These are phyloP conservation scores for Nemophila menziesii DNA, from an alignment of 257 asterid genomes.

Conservation along the genomic window DNA sequence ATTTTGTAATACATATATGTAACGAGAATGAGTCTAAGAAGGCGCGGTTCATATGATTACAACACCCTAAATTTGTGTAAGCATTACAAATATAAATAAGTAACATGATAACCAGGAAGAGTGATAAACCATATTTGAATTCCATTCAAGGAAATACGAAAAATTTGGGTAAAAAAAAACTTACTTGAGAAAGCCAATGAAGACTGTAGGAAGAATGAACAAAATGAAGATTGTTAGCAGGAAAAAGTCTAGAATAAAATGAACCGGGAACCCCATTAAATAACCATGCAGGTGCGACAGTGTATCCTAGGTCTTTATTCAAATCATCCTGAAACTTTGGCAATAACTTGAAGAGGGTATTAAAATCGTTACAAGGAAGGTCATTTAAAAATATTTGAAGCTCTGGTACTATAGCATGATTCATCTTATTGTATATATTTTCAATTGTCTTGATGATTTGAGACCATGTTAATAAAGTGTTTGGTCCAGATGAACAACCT, in stretches of 20 bases:
- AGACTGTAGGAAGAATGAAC: no score
- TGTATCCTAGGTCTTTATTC: conserved; percentile 12
- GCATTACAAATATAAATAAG: no score
- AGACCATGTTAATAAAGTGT: conserved; percentile 21
- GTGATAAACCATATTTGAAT: no score
- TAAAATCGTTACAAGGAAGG: conserved; percentile 66
- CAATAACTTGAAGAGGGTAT: conserved; percentile 33
- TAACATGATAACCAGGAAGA: no score
- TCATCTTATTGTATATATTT: not conserved
- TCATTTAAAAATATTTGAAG: conserved; percentile 42
- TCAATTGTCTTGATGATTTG: conserved; percentile 9
- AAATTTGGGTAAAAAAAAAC: no score
- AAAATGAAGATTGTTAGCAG: conserved; percentile 38
- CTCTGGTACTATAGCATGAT: conserved; percentile 26
- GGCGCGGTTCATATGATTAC: no score
- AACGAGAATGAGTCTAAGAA: no score
- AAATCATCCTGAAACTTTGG: conserved; percentile 21
- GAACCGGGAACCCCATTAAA: conserved; percentile 49
- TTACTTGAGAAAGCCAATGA: no score
- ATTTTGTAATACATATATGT: no score
- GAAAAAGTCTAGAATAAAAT: conserved; percentile 52
- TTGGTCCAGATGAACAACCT: conserved; percentile 68
- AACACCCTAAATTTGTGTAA: no score
- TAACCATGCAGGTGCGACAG: conserved; percentile 20
- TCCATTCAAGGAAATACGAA: no score